A percentile compares a stretch with the other conserved stretches of the same genome.
These are phyloP conservation scores for Pluteus cervinus DNA, from an alignment of 768 basidiomycete genomes.

Conservation along the genomic window DNA sequence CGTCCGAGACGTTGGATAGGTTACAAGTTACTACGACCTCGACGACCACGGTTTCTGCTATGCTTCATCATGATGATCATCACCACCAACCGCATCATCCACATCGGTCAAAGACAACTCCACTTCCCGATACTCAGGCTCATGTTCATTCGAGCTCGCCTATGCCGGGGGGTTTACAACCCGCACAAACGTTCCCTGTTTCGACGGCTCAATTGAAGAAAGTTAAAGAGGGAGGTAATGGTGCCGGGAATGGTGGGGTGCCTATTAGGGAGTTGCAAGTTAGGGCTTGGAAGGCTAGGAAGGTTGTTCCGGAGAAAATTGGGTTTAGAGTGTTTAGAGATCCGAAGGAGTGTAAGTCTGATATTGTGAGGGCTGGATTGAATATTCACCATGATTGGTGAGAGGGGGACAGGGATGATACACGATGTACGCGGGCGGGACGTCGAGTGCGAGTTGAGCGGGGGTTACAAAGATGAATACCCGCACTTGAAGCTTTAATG, in stretches of 20 bases:
- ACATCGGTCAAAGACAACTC: background rate
- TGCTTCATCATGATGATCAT: no score
- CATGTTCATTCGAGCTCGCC: background rate
- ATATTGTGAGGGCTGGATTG: constrained; percentile 4
- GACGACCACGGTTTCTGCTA: no score
- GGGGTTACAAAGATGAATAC: background rate
- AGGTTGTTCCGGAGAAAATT: background rate
- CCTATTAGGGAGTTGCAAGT: constrained; percentile 5
- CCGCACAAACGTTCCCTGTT: background rate
- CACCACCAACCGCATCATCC: background rate
- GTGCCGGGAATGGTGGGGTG: no score
- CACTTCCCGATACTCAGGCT: background rate
- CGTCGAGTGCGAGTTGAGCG: background rate
- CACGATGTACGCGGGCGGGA: background rate
- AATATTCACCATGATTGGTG: no score
- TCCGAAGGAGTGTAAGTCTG: constrained; percentile 4
- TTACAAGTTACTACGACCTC: no score
- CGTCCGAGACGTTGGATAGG: no score
- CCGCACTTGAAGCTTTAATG: background rate
- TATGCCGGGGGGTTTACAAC: background rate
- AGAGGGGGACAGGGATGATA: background rate
- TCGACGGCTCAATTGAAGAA: background rate
- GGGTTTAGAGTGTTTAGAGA: constrained; percentile 6
- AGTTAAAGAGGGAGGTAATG: constrained; percentile 1
- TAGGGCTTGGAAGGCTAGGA: constrained; percentile 6